Base-by-base conservation (phyloP, 805 yeast genomes). In the Priceomyces fermenticarens region DNA sequence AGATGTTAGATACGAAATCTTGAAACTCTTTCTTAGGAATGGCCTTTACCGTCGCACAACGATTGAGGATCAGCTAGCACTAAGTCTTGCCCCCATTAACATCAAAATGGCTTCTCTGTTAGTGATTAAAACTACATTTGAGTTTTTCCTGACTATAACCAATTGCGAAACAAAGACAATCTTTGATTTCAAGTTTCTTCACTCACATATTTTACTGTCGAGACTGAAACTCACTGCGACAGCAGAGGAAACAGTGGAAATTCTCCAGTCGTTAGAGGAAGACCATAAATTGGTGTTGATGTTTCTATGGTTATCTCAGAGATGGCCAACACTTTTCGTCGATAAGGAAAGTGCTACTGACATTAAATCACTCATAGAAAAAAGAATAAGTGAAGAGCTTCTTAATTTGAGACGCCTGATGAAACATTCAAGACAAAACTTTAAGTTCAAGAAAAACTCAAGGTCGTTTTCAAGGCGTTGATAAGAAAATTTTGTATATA, bases 251-350 rank as follows among this genome's bases (percentile, higher is more conserved):
- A 54, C 60, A 2, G 50, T 60, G 13, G 50, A 48, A 15, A 43
- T 47, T 3, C 50, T 64, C 31, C 55, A 55, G 16, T 36, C 57
- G 26, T 62, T 82, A 14, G 97, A 89, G 56, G 72, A 74, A 4
- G 65, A 84, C 43, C 95, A 89, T 63, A 79, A 80, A 48, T 65
- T 78, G 34, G 72, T 87, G 12, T 73, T 81, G 49, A 63, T 86
- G 5, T 91, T 79, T 55, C 67, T 88, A 55, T 91, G 99, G 99
- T 69, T 91, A 46, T 75, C 86, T 40, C 90, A 87, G 58, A 70
- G 97, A 53, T 91, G 84, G 69, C 96, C 97, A 1, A 80, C 83
- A 25, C 73, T 80, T 38, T 87, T 89, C 51, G 77, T 85, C 12
- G 96, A 88, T 58, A 70, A 80, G 11, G 86, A 82, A 43, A 76